Evolutionary conservation across 108 stramenopile species (phyloP).

Genomic region (Nitzschia palea): DNA sequence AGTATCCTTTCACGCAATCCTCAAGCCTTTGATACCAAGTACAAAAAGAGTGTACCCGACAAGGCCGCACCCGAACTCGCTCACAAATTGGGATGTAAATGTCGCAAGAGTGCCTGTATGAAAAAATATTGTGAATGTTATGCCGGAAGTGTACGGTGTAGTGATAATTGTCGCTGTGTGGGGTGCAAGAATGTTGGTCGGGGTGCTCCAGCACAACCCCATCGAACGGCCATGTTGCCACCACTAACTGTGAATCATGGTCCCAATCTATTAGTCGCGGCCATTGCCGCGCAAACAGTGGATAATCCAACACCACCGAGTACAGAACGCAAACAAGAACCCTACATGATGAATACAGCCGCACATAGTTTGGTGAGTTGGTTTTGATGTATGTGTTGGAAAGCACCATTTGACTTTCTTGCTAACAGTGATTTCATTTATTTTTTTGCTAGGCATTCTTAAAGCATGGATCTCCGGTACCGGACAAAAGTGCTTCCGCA

Average conservation of each 20-base stretch:
- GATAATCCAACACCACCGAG: not conserved
- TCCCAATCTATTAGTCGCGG: not conserved
- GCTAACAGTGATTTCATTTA: not conserved
- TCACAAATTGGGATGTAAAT: slow-evolving; percentile 95
- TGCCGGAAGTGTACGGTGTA: slow-evolving; percentile 81
- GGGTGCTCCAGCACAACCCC: not conserved
- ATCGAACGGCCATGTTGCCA: slow-evolving; percentile 6
- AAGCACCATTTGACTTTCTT: not conserved
- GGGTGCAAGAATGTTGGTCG: slow-evolving; percentile 84
- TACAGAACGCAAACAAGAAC: slow-evolving; percentile 23
- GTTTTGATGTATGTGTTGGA: not conserved
- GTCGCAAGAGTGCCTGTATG: slow-evolving; percentile 89
- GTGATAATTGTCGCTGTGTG: slow-evolving; percentile 85
- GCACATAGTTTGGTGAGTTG: slow-evolving; percentile 73
- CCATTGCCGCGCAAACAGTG: not conserved
- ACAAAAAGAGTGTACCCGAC: slow-evolving; percentile 38
- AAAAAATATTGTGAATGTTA: slow-evolving; percentile 98
- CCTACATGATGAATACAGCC: slow-evolving; percentile 69
- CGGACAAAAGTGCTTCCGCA: slow-evolving; percentile 7
- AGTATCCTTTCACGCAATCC: slow-evolving; percentile 85
- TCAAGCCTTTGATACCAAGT: slow-evolving; percentile 88
- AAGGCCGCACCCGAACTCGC: slow-evolving; percentile 32
- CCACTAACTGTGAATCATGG: not conserved
- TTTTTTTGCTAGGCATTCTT: slow-evolving; percentile 39
- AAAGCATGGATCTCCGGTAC: slow-evolving; percentile 46